Evolutionary conservation across 2,329 filamentous ascomycete species (phyloP).

Genomic region (Phaeosphaeria sp.): DNA sequence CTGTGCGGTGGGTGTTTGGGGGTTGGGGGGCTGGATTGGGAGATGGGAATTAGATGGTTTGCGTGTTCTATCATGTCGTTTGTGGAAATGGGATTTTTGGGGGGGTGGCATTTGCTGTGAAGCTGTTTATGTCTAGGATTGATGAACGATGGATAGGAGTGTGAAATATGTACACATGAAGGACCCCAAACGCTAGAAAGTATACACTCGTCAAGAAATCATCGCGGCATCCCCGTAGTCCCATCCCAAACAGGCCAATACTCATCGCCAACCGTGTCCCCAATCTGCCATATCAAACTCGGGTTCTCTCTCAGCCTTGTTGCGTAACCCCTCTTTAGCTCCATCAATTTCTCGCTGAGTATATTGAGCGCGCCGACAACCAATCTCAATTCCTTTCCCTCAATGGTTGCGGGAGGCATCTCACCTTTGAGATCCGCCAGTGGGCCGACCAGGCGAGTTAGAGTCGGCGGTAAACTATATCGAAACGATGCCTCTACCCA

Average conservation of each 20-base stretch:
- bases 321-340: constrained; percentile 29
- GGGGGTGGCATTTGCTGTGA: not conserved
- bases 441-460: constrained; percentile 36
- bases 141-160: not conserved
- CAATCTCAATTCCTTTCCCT: constrained; percentile 34
- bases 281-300: constrained; percentile 38
- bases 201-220: not conserved
- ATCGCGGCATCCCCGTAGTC: constrained; percentile 5
- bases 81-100: not conserved
- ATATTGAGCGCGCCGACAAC: constrained; percentile 29
- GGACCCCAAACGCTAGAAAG: not conserved
- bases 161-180: not conserved
- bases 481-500: constrained; percentile 45
- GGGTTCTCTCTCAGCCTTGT: constrained; percentile 31
- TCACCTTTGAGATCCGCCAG: constrained; percentile 24
- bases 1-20: constrained; percentile 1
- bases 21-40: not conserved
- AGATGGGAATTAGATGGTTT: not conserved
- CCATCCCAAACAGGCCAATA: constrained; percentile 28
- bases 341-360: constrained; percentile 30
- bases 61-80: not conserved
- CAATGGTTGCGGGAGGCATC: constrained; percentile 28
- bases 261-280: constrained; percentile 3
- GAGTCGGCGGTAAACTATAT: constrained; percentile 37
- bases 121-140: not conserved